phyloP scores from a whole-genome alignment of 345 rosid genomes.

The Eucalyptus cloeziana region DNA sequence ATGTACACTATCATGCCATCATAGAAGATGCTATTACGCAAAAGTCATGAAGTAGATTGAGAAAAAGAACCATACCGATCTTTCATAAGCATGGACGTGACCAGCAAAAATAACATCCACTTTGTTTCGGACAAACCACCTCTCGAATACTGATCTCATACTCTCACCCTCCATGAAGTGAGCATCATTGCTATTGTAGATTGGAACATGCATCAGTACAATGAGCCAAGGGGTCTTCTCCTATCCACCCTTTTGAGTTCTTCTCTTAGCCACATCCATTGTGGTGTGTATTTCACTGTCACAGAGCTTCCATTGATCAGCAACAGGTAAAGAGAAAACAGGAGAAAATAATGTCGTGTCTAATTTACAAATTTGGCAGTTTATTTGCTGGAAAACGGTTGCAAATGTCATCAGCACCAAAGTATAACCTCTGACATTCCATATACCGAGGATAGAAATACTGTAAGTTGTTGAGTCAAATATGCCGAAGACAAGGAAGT shows the following conservation, averaged over 20 bases:
- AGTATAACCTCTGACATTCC: not conserved
- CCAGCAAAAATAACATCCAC: conserved; percentile 91
- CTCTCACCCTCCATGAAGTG: conserved; percentile 97
- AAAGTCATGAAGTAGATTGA: not conserved
- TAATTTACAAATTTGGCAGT: not conserved
- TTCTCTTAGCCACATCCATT: conserved; percentile 63
- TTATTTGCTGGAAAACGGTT: not conserved
- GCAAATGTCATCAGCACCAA: not conserved
- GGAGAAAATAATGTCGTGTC: not conserved
- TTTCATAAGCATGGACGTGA: conserved; percentile 97
- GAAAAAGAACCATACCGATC: conserved; percentile 57
- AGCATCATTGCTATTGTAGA: conserved; percentile 78
- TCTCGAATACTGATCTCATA: conserved; percentile 72
- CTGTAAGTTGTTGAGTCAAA: not conserved
- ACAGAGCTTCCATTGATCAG: not conserved
- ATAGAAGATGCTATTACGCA: not conserved
- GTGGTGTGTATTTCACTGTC: conserved; percentile 89
- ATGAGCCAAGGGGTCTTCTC: conserved; percentile 96
- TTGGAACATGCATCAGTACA: conserved; percentile 82
- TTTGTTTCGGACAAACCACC: conserved; percentile 54
- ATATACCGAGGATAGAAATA: not conserved
- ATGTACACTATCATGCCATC: not conserved
- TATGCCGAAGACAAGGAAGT: not conserved
- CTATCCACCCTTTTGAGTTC: conserved; percentile 76
- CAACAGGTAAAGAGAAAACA: not conserved